Conservation (phyloP, 257 asterid genomes). For the Solanum dulcamara region DNA sequence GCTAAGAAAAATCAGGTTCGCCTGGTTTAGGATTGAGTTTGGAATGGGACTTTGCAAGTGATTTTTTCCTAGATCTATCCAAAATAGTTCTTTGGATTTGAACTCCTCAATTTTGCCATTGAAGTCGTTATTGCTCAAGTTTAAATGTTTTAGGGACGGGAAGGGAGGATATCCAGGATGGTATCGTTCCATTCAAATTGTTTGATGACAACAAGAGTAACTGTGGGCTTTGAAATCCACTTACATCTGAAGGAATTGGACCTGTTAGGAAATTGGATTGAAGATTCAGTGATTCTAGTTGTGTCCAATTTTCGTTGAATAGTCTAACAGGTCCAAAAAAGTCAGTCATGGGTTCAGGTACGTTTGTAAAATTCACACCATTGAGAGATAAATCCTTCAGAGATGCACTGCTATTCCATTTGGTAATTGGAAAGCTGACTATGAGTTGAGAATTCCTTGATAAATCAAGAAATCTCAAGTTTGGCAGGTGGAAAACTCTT, state of each 20-base stretch:
- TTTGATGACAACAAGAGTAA: background rate
- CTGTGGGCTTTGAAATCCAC: background rate
- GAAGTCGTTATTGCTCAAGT: background rate
- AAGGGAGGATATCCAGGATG: background rate
- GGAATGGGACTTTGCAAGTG: background rate
- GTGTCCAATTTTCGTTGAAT: background rate
- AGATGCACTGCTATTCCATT: conserved; percentile 8
- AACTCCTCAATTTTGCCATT: background rate
- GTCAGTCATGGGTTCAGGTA: background rate
- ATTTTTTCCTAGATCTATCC: background rate
- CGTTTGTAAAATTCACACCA: background rate
- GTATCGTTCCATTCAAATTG: background rate
- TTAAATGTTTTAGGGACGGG: too few species aligned
- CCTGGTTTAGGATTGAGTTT: background rate
- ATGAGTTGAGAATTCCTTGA: background rate
- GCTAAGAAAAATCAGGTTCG: background rate
- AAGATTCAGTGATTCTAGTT: background rate
- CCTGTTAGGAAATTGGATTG: background rate
- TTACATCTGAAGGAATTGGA: background rate
- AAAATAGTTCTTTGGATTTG: background rate
- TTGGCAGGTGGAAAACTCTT: conserved; percentile 2
- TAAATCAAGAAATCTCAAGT: conserved; percentile 4
- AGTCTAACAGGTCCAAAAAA: conserved; percentile 3
- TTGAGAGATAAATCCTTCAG: background rate
- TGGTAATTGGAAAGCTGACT: background rate